Evolutionary conservation across 176 grass and related monocot genomes (phyloP).

Genomic region (Carex pumila): DNA sequence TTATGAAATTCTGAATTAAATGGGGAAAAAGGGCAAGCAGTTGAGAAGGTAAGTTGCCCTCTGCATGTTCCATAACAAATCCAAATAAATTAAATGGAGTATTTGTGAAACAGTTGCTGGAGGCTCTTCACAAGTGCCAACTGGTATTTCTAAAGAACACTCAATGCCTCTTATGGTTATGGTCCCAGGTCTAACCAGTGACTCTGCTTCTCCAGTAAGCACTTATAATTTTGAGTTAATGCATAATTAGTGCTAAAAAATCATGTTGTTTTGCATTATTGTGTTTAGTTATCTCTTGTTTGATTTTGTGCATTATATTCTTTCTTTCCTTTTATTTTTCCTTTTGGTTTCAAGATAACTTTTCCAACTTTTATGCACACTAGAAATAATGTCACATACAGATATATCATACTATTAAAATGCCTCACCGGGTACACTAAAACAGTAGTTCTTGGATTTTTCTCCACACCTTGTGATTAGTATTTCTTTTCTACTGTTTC

Average conservation of each 20-base stretch:
- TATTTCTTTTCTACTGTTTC: slow-evolving; percentile 7
- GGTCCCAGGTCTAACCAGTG: slow-evolving; percentile 82
- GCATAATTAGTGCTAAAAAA: neutral
- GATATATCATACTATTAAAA: neutral
- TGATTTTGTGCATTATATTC: neutral
- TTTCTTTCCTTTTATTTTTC: neutral
- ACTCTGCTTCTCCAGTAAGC: slow-evolving; percentile 85
- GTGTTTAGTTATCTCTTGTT: neutral
- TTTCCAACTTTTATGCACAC: neutral
- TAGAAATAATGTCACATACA: neutral
- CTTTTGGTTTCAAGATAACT: neutral
- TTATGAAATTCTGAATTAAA: neutral
- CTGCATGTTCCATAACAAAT: neutral
- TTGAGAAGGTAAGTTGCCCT: neutral
- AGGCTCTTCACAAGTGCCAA: slow-evolving; percentile 23
- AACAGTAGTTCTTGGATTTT: neutral
- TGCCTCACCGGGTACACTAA: neutral
- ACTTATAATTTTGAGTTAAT: slow-evolving; percentile 1
- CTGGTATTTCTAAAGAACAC: slow-evolving; percentile 59
- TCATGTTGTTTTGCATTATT: neutral
- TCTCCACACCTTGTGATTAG: neutral
- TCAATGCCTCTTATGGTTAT: slow-evolving; percentile 69
- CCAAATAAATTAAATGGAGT: neutral
- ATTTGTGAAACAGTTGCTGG: slow-evolving; percentile 35
- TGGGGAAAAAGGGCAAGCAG: neutral